phyloP scores from a whole-genome alignment of 2,329 filamentous ascomycete species.

The Ophiosphaerella korrae region DNA sequence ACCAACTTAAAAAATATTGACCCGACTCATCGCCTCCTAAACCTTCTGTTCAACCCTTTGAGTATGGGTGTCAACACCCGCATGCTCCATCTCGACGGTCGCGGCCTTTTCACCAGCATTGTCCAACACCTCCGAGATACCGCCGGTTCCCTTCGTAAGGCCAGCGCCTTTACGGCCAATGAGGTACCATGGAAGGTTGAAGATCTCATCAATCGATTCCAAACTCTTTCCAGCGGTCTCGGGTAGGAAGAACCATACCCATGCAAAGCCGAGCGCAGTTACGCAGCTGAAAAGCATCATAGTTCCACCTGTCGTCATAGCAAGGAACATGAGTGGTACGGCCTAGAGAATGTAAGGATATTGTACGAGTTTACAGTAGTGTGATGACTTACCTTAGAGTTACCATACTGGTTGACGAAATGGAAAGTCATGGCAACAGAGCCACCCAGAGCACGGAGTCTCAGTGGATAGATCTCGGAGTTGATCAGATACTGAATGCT shows the following conservation, averaged over 20 bases:
- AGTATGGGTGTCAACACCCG: slow-evolving; percentile 11
- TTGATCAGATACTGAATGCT: slow-evolving; percentile 79
- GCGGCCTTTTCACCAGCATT: slow-evolving; percentile 40
- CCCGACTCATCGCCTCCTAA: neutral
- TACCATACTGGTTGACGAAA: slow-evolving; percentile 80
- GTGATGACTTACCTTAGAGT: slow-evolving; percentile 60
- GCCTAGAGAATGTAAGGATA: slow-evolving; percentile 37
- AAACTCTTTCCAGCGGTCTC: slow-evolving; percentile 69
- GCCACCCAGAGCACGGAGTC: slow-evolving; percentile 72
- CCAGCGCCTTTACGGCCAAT: slow-evolving; percentile 61
- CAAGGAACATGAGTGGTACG: slow-evolving; percentile 74
- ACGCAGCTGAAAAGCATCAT: slow-evolving; percentile 78
- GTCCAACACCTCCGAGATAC: slow-evolving; percentile 41
- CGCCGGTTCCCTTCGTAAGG: slow-evolving; percentile 40
- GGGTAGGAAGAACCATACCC: slow-evolving; percentile 75
- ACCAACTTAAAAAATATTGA: neutral
- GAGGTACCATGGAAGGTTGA: slow-evolving; percentile 74
- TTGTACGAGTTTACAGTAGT: neutral
- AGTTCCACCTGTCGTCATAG: slow-evolving; percentile 66
- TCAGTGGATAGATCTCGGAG: slow-evolving; percentile 76
- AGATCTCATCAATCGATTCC: slow-evolving; percentile 74
- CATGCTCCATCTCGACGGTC: slow-evolving; percentile 32
- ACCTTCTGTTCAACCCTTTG: slow-evolving; percentile 27
- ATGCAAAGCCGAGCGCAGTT: slow-evolving; percentile 69
- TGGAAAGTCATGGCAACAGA: slow-evolving; percentile 78